phyloP scores from a whole-genome alignment of 495 filamentous ascomycete species.

The Clavariopsis aquatica region DNA sequence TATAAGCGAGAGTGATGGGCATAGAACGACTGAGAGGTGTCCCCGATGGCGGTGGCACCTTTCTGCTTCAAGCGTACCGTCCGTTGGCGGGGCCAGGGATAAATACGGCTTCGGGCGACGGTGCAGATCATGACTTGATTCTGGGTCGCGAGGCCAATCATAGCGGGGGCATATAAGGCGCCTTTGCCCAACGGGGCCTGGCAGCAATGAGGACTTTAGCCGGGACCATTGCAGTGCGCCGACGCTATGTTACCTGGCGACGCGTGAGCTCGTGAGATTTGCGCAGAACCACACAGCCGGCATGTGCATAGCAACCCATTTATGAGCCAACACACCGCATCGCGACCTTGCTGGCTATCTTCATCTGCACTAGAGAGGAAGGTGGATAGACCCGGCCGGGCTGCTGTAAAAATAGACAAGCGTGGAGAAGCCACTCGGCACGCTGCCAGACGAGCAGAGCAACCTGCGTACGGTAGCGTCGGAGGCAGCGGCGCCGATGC shows the following conservation, averaged over 20 bases:
- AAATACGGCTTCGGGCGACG: slow-evolving; percentile 18
- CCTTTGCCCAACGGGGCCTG: background rate
- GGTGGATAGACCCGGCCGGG: background rate
- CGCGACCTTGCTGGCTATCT: background rate
- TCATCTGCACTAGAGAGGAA: slow-evolving; percentile 18
- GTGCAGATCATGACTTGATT: slow-evolving; percentile 34
- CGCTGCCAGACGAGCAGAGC: background rate
- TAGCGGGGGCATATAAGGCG: background rate
- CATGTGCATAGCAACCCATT: slow-evolving; percentile 25
- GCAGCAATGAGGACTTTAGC: slow-evolving; percentile 24
- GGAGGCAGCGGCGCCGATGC: background rate
- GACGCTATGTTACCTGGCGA: slow-evolving; percentile 28
- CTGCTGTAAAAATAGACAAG: slow-evolving; percentile 17
- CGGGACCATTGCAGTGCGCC: slow-evolving; percentile 20
- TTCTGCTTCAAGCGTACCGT: background rate
- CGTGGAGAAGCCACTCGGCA: background rate
- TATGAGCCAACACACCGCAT: slow-evolving; percentile 22
- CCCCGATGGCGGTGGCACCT: slow-evolving; percentile 12
- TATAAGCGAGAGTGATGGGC: slow-evolving; percentile 28
- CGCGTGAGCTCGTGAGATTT: slow-evolving; percentile 32
- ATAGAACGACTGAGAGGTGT: slow-evolving; percentile 4
- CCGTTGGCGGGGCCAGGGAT: background rate
- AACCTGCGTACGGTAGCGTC: background rate
- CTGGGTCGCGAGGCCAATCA: slow-evolving; percentile 28
- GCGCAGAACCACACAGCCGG: slow-evolving; percentile 32